phyloP scores from a whole-genome alignment of 805 yeast species.

The Candida palmyrensis region DNA sequence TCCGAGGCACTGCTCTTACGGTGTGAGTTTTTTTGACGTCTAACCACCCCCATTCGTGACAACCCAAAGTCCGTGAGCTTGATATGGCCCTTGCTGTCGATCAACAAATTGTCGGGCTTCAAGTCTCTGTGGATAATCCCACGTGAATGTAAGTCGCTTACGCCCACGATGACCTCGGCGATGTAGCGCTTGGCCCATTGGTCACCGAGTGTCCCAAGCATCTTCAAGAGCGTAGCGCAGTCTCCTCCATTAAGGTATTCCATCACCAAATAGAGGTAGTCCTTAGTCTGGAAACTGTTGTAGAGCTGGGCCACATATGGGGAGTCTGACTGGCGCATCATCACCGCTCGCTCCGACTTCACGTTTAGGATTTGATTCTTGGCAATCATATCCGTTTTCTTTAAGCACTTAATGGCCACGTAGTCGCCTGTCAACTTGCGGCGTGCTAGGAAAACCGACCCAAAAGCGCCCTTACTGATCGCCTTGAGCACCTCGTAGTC shows the following conservation, averaged over 20 bases:
- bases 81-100: slow-evolving; percentile 82
- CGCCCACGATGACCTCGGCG: slow-evolving; percentile 88
- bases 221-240: slow-evolving; percentile 77
- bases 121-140: slow-evolving; percentile 94
- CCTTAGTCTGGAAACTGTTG: slow-evolving; percentile 83
- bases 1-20: slow-evolving; percentile 40
- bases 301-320: slow-evolving; percentile 89
- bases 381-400: slow-evolving; percentile 93
- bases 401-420: slow-evolving; percentile 88
- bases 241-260: slow-evolving; percentile 97
- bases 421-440: slow-evolving; percentile 87
- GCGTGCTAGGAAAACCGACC: slow-evolving; percentile 84
- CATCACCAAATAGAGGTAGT: slow-evolving; percentile 88
- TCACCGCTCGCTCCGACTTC: slow-evolving; percentile 91
- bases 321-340: slow-evolving; percentile 93
- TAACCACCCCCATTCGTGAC: slow-evolving; percentile 81
- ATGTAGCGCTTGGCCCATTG: slow-evolving; percentile 83
- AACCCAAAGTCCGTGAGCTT: slow-evolving; percentile 95
- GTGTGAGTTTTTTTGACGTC: slow-evolving; percentile 57
- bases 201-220: slow-evolving; percentile 78
- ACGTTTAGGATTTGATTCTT: slow-evolving; percentile 95
- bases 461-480: slow-evolving; percentile 95
- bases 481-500: slow-evolving; percentile 92
- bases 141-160: slow-evolving; percentile 78
- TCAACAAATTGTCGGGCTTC: slow-evolving; percentile 89